Evolutionary conservation across 106 monocot species (phyloP).

Genomic region (Platanthera guangdongensis): DNA sequence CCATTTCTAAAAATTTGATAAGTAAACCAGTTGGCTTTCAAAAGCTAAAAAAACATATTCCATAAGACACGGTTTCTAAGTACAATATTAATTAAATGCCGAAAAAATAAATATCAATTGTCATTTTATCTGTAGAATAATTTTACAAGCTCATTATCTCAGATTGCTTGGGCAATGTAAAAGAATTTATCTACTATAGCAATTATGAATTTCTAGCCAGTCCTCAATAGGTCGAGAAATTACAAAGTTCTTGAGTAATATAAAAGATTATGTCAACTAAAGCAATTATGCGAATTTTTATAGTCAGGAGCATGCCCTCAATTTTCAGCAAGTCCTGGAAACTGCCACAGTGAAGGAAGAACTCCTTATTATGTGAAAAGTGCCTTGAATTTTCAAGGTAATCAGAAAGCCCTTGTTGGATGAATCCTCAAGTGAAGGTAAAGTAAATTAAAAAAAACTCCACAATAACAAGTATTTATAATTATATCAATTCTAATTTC

Average conservation of each 20-base stretch:
- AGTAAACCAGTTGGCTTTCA: too few relatives aligned
- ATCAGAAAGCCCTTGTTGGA: not conserved
- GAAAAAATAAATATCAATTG: too few relatives aligned
- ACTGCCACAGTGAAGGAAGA: not conserved
- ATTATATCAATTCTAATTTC: slow-evolving; percentile 5
- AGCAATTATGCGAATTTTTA: not conserved
- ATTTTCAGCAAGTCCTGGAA: not conserved
- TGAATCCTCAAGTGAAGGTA: not conserved
- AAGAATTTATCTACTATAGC: not conserved
- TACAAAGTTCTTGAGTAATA: not conserved
- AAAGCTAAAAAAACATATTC: too few relatives aligned
- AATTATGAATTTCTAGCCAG: not conserved
- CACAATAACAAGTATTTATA: not conserved
- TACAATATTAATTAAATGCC: too few relatives aligned
- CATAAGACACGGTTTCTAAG: too few relatives aligned
- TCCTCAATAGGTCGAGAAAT: too few relatives aligned
- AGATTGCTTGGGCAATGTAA: not conserved
- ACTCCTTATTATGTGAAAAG: not conserved
- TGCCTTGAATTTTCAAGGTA: not conserved
- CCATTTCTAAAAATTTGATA: too few relatives aligned
- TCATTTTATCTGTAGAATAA: too few relatives aligned
- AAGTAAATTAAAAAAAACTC: not conserved
- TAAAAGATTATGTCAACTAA: not conserved
- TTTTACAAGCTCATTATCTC: too few relatives aligned
- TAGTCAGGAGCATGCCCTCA: not conserved